A percentile compares a stretch with the other conserved stretches of the same genome.
These are phyloP conservation scores for Leccinum variicolor DNA, from an alignment of 768 basidiomycete genomes.

Conservation along the genomic window DNA sequence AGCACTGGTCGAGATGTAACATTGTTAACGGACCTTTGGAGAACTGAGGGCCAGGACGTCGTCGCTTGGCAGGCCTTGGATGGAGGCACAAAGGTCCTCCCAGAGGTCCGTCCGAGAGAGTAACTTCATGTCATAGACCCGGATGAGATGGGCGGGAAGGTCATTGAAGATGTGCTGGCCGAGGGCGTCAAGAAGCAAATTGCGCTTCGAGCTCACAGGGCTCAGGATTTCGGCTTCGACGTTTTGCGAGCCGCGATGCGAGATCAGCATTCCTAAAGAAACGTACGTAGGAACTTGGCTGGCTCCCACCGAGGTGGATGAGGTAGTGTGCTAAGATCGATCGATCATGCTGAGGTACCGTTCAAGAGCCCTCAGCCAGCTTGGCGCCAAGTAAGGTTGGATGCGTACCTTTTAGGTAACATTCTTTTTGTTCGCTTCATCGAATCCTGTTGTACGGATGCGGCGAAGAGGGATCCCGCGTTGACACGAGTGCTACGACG, in stretches of 20 bases:
- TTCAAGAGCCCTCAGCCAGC: no score
- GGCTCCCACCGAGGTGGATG: neutral
- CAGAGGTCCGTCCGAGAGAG: constrained; percentile 11
- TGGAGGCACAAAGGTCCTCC: constrained; percentile 1
- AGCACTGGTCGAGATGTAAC: neutral
- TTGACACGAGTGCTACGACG: no score
- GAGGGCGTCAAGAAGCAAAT: constrained; percentile 7
- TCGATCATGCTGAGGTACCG: neutral
- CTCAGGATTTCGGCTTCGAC: neutral
- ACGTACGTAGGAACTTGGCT: neutral
- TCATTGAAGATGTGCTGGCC: constrained; percentile 12
- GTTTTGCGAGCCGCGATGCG: neutral
- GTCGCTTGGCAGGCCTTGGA: neutral
- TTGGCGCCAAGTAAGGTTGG: no score
- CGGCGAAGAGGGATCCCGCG: no score
- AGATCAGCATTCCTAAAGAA: neutral
- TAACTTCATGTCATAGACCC: constrained; percentile 7
- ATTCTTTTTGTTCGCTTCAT: no score
- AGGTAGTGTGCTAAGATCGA: neutral
- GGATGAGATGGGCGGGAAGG: constrained; percentile 14
- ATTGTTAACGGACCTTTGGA: constrained; percentile 3
- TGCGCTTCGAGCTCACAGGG: constrained; percentile 3
- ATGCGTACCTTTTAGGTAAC: no score
- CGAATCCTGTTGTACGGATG: no score
- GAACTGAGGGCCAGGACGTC: constrained; percentile 7